phyloP scores from a whole-genome alignment of 2,329 filamentous ascomycete genomes.

The Alternaria arborescens region DNA sequence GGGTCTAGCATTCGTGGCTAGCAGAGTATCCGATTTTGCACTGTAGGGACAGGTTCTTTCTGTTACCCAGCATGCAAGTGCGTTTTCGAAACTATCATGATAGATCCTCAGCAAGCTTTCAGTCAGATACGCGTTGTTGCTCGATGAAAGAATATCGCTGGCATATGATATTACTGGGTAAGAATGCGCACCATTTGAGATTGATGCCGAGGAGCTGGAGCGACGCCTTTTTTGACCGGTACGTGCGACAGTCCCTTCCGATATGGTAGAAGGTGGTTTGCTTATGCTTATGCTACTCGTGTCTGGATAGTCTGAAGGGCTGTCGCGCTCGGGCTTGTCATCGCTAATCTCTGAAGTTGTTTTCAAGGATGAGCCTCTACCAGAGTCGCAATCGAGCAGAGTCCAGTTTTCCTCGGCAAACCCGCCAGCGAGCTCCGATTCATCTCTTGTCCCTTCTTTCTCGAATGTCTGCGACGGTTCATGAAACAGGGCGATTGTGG shows the following conservation, averaged over 20 bases:
- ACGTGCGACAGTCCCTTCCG: constrained; percentile 18
- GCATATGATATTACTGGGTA: constrained; percentile 32
- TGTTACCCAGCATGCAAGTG: constrained; percentile 63
- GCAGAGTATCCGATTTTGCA: constrained; percentile 37
- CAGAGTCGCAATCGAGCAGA: constrained; percentile 32
- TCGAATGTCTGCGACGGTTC: constrained; percentile 8
- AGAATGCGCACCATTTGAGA: constrained; percentile 29
- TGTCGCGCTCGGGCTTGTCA: constrained; percentile 23
- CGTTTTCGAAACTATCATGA: constrained; percentile 64
- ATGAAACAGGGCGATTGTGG: constrained; percentile 8
- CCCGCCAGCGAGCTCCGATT: constrained; percentile 9
- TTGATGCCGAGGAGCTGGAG: constrained; percentile 30
- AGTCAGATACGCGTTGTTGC: constrained; percentile 53
- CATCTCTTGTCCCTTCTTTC: not conserved
- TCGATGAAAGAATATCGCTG: constrained; percentile 44
- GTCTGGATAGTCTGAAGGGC: constrained; percentile 14
- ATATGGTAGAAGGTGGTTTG: constrained; percentile 11
- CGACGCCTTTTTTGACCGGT: constrained; percentile 37
- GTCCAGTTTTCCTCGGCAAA: constrained; percentile 23
- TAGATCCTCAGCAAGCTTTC: constrained; percentile 60
- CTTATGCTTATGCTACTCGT: not conserved
- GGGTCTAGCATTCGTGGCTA: constrained; percentile 49
- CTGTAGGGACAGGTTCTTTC: constrained; percentile 63
- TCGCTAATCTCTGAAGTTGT: constrained; percentile 33
- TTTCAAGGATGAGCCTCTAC: constrained; percentile 37